A percentile compares a stretch with the other conserved stretches of the same genome.
Evolutionary conservation across 1,284 basidiomycete species (phyloP).

Genomic region (Inonotus hispidus): DNA sequence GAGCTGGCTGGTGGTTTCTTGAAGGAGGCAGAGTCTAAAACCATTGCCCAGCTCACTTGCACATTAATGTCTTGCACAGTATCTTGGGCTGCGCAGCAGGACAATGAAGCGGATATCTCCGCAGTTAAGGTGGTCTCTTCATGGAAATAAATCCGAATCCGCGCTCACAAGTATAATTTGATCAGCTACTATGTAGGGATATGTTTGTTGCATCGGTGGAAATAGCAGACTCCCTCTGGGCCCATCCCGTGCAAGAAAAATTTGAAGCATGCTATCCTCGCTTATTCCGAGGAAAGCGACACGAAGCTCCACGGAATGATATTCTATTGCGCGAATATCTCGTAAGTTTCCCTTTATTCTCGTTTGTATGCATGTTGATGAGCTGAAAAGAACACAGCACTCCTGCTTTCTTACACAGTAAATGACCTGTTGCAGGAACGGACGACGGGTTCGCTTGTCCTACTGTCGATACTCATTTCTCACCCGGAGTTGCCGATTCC

Average conservation of each 20-base stretch:
- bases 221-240: background rate
- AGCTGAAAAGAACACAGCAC: background rate
- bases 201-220: slow-evolving; percentile 1
- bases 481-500: slow-evolving; percentile 32
- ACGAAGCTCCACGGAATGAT: background rate
- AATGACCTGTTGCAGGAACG: slow-evolving; percentile 16
- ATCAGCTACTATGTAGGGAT: slow-evolving; percentile 9
- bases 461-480: slow-evolving; percentile 32
- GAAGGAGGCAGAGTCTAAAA: background rate
- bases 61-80: background rate
- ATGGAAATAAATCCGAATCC: background rate
- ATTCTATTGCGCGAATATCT: background rate
- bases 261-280: slow-evolving; percentile 9
- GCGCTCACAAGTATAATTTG: background rate
- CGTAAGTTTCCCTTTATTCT: background rate
- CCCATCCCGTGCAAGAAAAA: background rate
- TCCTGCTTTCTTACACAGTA: background rate
- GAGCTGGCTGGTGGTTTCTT: background rate
- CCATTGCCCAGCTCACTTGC: background rate
- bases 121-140: slow-evolving; percentile 5
- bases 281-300: background rate
- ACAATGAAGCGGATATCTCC: background rate
- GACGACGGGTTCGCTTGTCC: slow-evolving; percentile 38
- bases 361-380: background rate
- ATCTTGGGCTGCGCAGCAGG: slow-evolving; percentile 7